Evolutionary conservation across 108 stramenopile genomes (phyloP), one percentile per base, ranked within the genome.

Genomic region (Discostella stelligeroides): DNA sequence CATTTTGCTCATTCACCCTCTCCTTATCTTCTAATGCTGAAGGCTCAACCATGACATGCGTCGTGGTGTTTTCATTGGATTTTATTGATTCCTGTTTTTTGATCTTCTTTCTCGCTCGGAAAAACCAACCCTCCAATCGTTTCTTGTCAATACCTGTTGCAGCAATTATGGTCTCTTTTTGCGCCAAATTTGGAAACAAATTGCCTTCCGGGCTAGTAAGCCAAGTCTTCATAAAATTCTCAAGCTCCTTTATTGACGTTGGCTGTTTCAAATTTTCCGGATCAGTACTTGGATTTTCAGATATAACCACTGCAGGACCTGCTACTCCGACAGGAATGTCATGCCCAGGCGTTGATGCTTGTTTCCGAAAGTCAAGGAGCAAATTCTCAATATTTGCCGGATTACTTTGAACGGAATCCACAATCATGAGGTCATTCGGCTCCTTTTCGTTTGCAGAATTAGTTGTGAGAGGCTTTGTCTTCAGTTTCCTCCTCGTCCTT

Each of bases 401-500:
- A 58, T 40, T 21, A 38, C 57, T 37, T 38, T 17, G 38, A 58
- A 39, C 20, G 37, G 20, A 34, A 0, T 20, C 39, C n/a, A 41
- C 57, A 20, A 9, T 58, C 5, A 17, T 37, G 37, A 58, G 7
- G 18, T 58, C 38, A 18, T 37, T 40, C 2, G 57, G 57, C 8
- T 37, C 29, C 34, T 3, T 28, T 13, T 50, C 17, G 49, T 38
- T 29, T 18, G 7, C n/a, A 18, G 46, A 28, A 28, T 51, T 30
- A 7, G 47, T 18, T 39, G 29, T n/a, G n/a, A n/a, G n/a, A n/a
- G 53, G 37, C 25, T 53, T 63, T 55, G 29, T 37, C 17, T 47
- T 70, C 24, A 55, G 60, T 60, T 72, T 79, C 50, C 63, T 79
- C 60, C 71, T 62, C 63, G 70, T 51, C 54, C 66, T 72, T 27